Evolutionary conservation across 2,329 filamentous ascomycete genomes (phyloP), one percentile per base, ranked within the genome.

Genomic region (Penicillium brevicompactum): DNA sequence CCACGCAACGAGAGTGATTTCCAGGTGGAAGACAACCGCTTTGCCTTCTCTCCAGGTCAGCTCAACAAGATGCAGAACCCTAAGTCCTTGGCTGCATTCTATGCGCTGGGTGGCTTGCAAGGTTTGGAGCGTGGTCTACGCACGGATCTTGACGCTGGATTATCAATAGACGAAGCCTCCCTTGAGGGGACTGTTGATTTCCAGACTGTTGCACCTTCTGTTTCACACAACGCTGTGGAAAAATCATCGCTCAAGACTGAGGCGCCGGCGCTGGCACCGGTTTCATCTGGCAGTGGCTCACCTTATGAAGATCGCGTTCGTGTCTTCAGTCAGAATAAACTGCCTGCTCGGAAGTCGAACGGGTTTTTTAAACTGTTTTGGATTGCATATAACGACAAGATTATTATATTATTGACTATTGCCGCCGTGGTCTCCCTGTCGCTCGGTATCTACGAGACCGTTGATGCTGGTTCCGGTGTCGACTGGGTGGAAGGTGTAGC

Each of bases 51-150:
- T 2, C 74, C 73, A 0, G 92, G 92, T 13, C 87, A 95, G 68
- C 80, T 97, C 59, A 88, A 87, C 66, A 96, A 96, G 74, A 83
- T 96, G 76, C 85, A 93, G 58, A 94, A 95, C 69, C 92, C 92
- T 3, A 96, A 96, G 78, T 95, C 86, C 58, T 76, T 96, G 55
- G 80, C 87, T 11, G 92, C 92, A 1, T 96, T 93, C 64, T 89
- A 88, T 67, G 87, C 87, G 13, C 72, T 97, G 5, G 92, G 92
- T 46, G 92, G 92, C 22, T 73, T 96, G 14, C 75, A 75, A 16
- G 92, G 92, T 0, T 74, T 97, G 46, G 91, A 93, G 73, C 89
- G 86, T 67, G 92, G 92, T 9, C 77, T 97, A 30, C 81, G 89
- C 46, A 87, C 86, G 6, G 85, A 94, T 70, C 80, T 90, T 30